phyloP scores from a whole-genome alignment of 768 basidiomycete species.

The Trametes elegans region DNA sequence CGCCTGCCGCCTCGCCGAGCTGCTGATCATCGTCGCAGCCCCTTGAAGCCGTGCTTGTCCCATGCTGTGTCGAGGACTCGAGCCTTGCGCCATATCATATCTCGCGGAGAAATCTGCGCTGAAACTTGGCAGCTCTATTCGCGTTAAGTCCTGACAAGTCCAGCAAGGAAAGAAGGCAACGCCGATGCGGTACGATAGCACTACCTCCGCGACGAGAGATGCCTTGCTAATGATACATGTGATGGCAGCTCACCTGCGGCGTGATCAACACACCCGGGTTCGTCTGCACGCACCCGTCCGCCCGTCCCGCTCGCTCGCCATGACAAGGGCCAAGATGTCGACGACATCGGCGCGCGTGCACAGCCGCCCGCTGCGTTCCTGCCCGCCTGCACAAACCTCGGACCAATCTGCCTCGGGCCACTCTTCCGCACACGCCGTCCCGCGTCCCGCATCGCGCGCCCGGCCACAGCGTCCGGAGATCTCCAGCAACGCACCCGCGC shows the following conservation, averaged over 20 bases:
- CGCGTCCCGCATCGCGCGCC: background rate
- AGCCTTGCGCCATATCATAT: background rate
- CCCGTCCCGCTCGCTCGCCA: background rate
- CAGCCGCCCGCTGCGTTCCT: background rate
- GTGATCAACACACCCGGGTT: background rate
- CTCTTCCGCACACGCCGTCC: background rate
- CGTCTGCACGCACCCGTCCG: background rate
- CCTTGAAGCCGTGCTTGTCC: background rate
- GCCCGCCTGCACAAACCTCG: constrained; percentile 1
- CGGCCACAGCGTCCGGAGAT: background rate
- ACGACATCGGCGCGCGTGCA: background rate
- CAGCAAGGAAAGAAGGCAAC: constrained; percentile 1
- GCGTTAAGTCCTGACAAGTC: constrained; percentile 8
- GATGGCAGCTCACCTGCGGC: background rate
- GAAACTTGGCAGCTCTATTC: too few relatives aligned
- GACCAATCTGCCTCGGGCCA: background rate
- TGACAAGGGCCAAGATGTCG: background rate
- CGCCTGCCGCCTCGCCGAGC: background rate
- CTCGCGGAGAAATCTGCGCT: too few relatives aligned
- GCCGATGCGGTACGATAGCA: constrained; percentile 9
- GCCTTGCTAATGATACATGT: background rate
- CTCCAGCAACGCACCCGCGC: too few relatives aligned
- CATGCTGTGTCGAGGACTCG: background rate
- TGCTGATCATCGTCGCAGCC: background rate
- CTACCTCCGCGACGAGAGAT: background rate